These are phyloP conservation scores for Capsicum rhomboideum DNA, from an alignment of 257 asterid genomes.

Conservation along the genomic window DNA sequence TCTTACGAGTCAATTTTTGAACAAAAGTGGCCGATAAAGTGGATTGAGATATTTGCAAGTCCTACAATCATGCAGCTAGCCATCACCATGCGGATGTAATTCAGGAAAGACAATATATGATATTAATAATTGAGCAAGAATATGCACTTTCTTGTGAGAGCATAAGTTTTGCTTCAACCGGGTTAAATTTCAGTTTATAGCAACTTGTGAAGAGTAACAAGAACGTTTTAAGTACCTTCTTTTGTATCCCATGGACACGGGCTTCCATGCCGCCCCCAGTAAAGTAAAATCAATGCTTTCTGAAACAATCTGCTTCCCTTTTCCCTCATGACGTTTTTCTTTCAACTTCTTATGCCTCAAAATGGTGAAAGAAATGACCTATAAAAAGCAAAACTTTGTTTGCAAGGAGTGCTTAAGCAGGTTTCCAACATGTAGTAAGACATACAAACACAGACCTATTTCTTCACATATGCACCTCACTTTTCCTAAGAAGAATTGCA, in stretches of 20 bases:
- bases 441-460: neutral
- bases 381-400: neutral
- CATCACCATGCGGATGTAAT: neutral
- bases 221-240: conserved; percentile 42
- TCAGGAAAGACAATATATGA: neutral
- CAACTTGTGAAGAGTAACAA: neutral
- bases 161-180: neutral
- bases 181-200: neutral
- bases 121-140: neutral
- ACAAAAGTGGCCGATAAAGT: neutral
- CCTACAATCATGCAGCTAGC: neutral
- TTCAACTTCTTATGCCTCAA: conserved; percentile 69
- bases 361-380: conserved; percentile 77
- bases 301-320: conserved; percentile 17
- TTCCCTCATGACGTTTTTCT: conserved; percentile 30
- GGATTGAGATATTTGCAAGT: neutral
- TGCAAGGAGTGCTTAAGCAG: neutral
- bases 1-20: neutral
- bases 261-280: conserved; percentile 88
- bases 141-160: neutral
- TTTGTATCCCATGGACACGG: conserved; percentile 87
- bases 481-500: neutral
- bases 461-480: neutral
- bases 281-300: conserved; percentile 23
- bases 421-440: neutral